Base-by-base conservation (phyloP, 768 basidiomycete genomes). In the Stropharia rugosoannulata region DNA sequence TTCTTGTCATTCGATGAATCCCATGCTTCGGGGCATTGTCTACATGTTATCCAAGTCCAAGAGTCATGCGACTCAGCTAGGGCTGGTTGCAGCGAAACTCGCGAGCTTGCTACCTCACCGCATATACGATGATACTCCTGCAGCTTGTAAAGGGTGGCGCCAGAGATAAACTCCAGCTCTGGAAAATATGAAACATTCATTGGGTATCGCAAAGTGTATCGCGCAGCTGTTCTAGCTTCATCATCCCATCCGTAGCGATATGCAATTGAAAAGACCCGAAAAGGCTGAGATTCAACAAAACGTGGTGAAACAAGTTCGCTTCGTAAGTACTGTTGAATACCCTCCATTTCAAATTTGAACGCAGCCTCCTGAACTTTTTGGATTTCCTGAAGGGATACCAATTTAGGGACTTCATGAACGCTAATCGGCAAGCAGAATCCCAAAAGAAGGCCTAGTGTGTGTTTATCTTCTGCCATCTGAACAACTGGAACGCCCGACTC, bases 341-440 rank as follows among this genome's bases (percentile, higher is more conserved):
- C 73, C 54, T 75, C 73, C 76, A 82, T 79, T 47, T 80, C 78
- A 63, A 78, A 81, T 65, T 80, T 83, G 60, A 72, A 68, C 2
- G 76, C 81, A 3, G 80, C 75, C 44, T 76, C 74, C 41, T 73
- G 68, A 56, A 77, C 75, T 15, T 65, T 64, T 64, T 73, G 74
- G 40, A 81, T 70, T 25, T 76, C 70, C 42, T 74, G 71, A 15
- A 80, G 59, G 29, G 69, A 73, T 27, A 75, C 68, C 49, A 75
- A 64, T 38, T 55, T 59, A 8, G 73, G 68, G 2, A 56, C 51
- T 38, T 62, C 55, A 32, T 63, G 57, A 5, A 77, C 70, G 59
- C 75, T 77, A 59, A 78, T 67, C 10, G 83, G 83, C 46, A 79
- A 78, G 65, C 80, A 80, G 48, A 80, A 68, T 19, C 74, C 67